phyloP scores from a whole-genome alignment of 1,139 yeast genomes.

The Candida pseudoviswanathii region DNA sequence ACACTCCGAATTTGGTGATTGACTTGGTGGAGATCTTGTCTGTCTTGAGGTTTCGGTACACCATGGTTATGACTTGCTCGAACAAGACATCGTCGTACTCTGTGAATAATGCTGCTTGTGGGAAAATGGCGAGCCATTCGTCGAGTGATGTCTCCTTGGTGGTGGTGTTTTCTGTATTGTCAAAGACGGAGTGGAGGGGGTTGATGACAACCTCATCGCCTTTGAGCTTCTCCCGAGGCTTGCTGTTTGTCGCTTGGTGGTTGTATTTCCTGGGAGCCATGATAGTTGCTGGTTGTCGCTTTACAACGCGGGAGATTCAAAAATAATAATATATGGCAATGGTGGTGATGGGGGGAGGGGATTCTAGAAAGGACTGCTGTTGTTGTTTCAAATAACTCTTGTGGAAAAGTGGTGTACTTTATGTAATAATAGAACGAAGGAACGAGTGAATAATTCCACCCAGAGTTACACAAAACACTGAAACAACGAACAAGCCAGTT shows the following conservation, averaged over 20 bases:
- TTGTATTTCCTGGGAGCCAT: not conserved
- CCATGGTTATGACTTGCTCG: slow-evolving; percentile 54
- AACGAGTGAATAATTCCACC: too few relatives aligned
- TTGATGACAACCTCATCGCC: slow-evolving; percentile 14
- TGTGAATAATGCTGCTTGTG: slow-evolving; percentile 55
- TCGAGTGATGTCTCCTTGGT: slow-evolving; percentile 9
- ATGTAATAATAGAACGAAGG: too few relatives aligned
- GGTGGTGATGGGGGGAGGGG: too few relatives aligned
- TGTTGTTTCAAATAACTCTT: too few relatives aligned
- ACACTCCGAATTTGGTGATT: slow-evolving; percentile 70
- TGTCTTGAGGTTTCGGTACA: slow-evolving; percentile 50
- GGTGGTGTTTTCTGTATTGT: slow-evolving; percentile 14
- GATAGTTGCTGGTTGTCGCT: not conserved
- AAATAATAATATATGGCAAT: too few relatives aligned
- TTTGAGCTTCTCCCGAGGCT: not conserved
- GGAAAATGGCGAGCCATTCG: slow-evolving; percentile 46
- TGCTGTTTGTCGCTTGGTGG: not conserved
- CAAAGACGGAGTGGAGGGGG: slow-evolving; percentile 24
- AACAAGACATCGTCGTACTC: slow-evolving; percentile 56
- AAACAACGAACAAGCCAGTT: not conserved
- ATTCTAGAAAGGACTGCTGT: too few relatives aligned
- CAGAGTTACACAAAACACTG: not conserved
- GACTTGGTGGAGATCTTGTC: slow-evolving; percentile 59
- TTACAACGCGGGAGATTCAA: too few relatives aligned
- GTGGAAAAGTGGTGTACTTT: too few relatives aligned